Evolutionary conservation across 257 asterid species (phyloP).

Genomic region (Przewalskia tangutica): DNA sequence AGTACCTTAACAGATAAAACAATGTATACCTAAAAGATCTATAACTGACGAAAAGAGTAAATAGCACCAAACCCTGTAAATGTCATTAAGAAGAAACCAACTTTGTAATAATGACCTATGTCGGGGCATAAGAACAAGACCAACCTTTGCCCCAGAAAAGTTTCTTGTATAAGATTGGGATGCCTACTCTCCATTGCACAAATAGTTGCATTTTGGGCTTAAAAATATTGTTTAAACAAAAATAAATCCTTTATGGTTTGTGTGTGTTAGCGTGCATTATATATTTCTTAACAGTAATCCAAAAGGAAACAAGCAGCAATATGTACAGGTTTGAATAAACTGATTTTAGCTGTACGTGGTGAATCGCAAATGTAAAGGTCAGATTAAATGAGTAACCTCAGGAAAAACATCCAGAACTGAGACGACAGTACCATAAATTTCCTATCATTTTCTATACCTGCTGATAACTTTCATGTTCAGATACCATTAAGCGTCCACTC

Average conservation of each 20-base stretch:
- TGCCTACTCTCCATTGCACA: not conserved
- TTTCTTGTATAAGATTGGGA: not conserved
- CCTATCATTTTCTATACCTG: conserved; percentile 43
- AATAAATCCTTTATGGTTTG: not conserved
- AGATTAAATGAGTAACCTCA: not conserved
- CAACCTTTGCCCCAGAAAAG: not conserved
- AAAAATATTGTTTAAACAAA: not conserved
- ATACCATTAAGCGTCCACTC: conserved; percentile 55
- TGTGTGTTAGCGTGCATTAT: not conserved
- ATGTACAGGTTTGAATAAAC: not conserved
- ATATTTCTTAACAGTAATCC: not conserved
- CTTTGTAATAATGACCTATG: not conserved
- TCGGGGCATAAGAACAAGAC: not conserved
- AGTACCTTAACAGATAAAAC: not conserved
- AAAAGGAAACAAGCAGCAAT: not conserved
- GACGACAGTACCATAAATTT: not conserved
- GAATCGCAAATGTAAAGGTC: not conserved
- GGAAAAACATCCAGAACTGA: not conserved
- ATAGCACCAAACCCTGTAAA: not conserved
- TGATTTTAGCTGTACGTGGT: not conserved
- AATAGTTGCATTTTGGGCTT: not conserved
- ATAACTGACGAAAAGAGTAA: not conserved
- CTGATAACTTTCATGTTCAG: conserved; percentile 73
- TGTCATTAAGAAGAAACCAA: not conserved
- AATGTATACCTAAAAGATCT: not conserved